phyloP scores from a whole-genome alignment of 140 eudicot genomes.

The Cichorium intybus region DNA sequence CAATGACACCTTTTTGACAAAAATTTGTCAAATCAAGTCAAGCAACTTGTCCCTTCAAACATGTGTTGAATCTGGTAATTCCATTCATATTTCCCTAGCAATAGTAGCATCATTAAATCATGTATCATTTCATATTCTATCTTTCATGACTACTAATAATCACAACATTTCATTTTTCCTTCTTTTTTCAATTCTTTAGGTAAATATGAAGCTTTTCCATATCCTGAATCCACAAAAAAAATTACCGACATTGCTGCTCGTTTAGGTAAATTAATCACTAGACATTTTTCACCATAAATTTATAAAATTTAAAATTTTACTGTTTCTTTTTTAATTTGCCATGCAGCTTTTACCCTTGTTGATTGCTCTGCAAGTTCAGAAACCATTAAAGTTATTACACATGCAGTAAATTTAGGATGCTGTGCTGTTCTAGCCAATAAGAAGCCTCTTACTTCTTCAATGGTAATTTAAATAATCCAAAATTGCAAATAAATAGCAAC shows the following conservation, averaged over 20 bases:
- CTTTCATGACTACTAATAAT: neutral
- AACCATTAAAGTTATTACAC: conserved; percentile 51
- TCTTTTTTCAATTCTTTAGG: conserved; percentile 36
- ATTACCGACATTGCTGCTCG: conserved; percentile 50
- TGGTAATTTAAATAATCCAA: conserved; percentile 37
- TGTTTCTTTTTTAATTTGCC: neutral
- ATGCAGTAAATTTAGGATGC: conserved; percentile 50
- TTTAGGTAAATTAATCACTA: conserved; percentile 46
- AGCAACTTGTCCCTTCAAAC: conserved; percentile 48
- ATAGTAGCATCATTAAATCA: neutral
- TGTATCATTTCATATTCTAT: neutral
- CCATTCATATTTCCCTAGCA: neutral
- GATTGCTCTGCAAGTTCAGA: conserved; percentile 98
- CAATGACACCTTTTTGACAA: conserved; percentile 50
- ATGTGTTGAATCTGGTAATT: conserved; percentile 51
- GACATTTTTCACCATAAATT: neutral
- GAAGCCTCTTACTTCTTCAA: conserved; percentile 82
- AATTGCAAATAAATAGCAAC: neutral
- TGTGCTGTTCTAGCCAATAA: conserved; percentile 90
- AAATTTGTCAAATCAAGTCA: conserved; percentile 57
- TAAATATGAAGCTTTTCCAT: conserved; percentile 35
- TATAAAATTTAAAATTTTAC: neutral
- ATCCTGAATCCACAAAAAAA: conserved; percentile 45
- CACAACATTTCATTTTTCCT: neutral
- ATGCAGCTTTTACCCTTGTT: conserved; percentile 68